Evolutionary conservation across 2,329 filamentous ascomycete genomes (phyloP), one percentile per base, ranked within the genome.

Genomic region (Aureobasidium sp.): DNA sequence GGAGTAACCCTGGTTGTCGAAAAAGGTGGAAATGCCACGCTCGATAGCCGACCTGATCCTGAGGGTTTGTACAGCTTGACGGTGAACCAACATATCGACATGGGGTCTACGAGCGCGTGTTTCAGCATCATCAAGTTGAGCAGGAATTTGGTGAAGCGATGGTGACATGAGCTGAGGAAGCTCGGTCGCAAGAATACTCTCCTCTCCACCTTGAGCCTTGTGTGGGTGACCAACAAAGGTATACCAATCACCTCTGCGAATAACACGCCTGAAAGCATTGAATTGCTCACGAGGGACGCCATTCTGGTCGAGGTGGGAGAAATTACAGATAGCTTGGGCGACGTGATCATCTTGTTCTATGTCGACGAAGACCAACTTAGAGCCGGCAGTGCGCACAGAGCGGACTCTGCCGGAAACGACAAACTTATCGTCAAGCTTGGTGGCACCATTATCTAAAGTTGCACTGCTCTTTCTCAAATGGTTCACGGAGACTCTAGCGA

Each of bases 301-400:
- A n/a, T 72, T 64, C n/a, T 69, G 63, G 16, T 72, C 71, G 64
- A 81, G 70, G 57, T 79, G 82, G 63, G 80, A 79, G 67, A 86
- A 80, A 74, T 89, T 89, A 73, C 89, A 82, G 77, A 96, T 85
- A 64, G 87, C 81, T 75, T 99, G 94, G 37, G 95, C 74, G 65
- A 81, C 83, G 67, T 85, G 77, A 62, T 86, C 87, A 70, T 90
- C 85, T 72, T 91, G 85, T 67, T 85, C 79, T 54, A 97, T 77
- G 74, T 94, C 89, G 66, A 97, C 74, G 74, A 99, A 99, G 65
- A 91, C 79, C 67, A 99, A 85, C 75, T 89, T 90, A 67, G 84
- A 86, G 66, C 92, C 87, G 60, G 85, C 82, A 51, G 83, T 79
- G 64, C 90, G 88, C 70, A 89, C 82, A 50, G 86, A 85, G 69